Evolutionary conservation across 192 early-diverging fungal species (phyloP).

Genomic region (Backusella morwellensis): DNA sequence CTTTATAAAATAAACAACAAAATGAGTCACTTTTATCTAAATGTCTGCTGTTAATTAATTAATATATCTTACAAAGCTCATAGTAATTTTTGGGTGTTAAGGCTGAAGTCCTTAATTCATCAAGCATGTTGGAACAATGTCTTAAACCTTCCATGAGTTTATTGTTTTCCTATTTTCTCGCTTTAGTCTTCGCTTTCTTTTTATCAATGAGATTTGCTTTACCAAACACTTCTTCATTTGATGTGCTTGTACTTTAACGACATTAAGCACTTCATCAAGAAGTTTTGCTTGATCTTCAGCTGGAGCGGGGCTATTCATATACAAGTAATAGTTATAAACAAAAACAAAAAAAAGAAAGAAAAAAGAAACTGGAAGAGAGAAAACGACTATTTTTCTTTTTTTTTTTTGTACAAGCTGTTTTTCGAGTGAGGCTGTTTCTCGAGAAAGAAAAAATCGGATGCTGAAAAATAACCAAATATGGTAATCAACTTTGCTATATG

Average conservation of each 20-base stretch:
- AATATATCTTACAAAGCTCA: slow-evolving; percentile 82
- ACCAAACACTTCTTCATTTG: slow-evolving; percentile 96
- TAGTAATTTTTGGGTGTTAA: slow-evolving; percentile 99
- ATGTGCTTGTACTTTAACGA: slow-evolving; percentile 92
- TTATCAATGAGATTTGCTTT: slow-evolving; percentile 15
- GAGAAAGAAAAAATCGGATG: neutral
- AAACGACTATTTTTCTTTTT: neutral
- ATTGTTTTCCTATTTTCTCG: slow-evolving; percentile 67
- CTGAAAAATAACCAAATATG: neutral
- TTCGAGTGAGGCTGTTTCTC: neutral
- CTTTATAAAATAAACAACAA: slow-evolving; percentile 37
- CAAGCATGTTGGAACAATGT: slow-evolving; percentile 96
- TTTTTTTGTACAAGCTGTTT: neutral
- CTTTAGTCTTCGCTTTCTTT: neutral
- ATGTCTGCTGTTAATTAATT: neutral
- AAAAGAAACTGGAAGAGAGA: neutral
- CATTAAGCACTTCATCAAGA: slow-evolving; percentile 89
- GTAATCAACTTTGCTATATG: neutral
- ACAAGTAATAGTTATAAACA: neutral
- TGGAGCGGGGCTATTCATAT: slow-evolving; percentile 38
- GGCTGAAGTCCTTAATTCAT: slow-evolving; percentile 92
- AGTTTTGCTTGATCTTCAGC: slow-evolving; percentile 87
- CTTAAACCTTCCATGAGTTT: slow-evolving; percentile 98
- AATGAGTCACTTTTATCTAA: neutral
- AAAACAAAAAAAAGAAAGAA: neutral